Evolutionary conservation across 805 yeast genomes (phyloP), one percentile per base, ranked within the genome.

Genomic region (Lachancea mirantina): DNA sequence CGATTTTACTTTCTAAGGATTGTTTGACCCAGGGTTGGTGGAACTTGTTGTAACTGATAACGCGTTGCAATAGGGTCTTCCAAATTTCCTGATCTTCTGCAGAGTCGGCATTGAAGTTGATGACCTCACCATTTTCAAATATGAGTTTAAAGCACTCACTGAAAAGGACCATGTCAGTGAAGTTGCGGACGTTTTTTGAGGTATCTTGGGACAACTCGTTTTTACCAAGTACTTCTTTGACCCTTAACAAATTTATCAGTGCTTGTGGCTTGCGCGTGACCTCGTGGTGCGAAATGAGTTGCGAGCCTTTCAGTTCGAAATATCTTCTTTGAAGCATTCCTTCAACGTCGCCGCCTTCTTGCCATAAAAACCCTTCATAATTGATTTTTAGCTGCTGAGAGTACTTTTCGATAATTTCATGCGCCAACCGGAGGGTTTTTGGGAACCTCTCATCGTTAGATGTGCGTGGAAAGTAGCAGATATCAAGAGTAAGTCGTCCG

Each of bases 291-390:
- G 95, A 95, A 34, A 77, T 66, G 44, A 88, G 62, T 21, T 76
- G 73, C 6, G 76, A 70, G 0, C 89, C 94, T 28, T 70, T 64
- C n/a, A 88, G 64, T 42, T 72, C 77, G 62, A 79, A 85, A 59
- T 59, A 84, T 36, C 96, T 68, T 43, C 81, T 72, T 45, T 82
- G 74, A 76, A 88, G 74, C 19, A 49, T 30, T 18, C 67, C 62
- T 10, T 68, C 72, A 45, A 92, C 72, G 60, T 88, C 97, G 7
- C 96, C 96, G 13, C 97, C 97, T 49, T 80, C 84, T 59, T 88
- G 97, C 46, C 76, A 74, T 61, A 89, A 61, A 48, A 64, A 78
- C 0, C 96, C 96, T 50, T 81, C 79, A 47, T 62, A 61, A 2
- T 31, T 35, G 13, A 64, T 45, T 5, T 43, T 29, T 42, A 61